A percentile compares a stretch with the other conserved stretches of the same genome.
Evolutionary conservation across 1,284 basidiomycete species (phyloP).

Genomic region (Irpex sp.): DNA sequence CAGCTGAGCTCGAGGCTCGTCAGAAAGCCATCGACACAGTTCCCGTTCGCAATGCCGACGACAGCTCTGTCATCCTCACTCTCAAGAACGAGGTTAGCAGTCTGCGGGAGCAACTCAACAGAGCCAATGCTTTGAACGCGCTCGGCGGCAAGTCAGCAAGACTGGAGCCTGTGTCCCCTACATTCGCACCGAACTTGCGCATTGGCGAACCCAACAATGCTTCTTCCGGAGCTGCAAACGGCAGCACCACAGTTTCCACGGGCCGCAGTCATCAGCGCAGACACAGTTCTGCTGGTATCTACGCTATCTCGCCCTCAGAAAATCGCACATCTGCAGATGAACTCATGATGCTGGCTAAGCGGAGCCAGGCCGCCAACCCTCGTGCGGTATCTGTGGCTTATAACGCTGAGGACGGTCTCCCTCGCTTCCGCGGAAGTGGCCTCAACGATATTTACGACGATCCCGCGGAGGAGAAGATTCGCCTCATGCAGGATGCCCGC

Average conservation of each 20-base stretch:
- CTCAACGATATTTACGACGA: constrained; percentile 81
- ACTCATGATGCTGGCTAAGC: constrained; percentile 74
- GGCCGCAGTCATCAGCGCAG: constrained; percentile 68
- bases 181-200: constrained; percentile 71
- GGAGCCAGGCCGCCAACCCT: constrained; percentile 71
- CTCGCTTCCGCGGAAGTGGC: constrained; percentile 72
- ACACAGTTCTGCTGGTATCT: constrained; percentile 83
- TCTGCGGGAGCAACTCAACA: constrained; percentile 93
- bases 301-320: constrained; percentile 57
- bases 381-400: constrained; percentile 93
- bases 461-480: constrained; percentile 92
- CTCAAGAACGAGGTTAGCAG: constrained; percentile 91
- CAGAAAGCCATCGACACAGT: constrained; percentile 63
- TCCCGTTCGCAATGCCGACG: constrained; percentile 70
- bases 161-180: constrained; percentile 73
- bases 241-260: constrained; percentile 21
- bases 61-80: constrained; percentile 80
- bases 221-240: constrained; percentile 5
- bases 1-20: constrained; percentile 78
- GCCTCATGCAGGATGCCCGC: constrained; percentile 89
- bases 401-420: constrained; percentile 71
- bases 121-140: constrained; percentile 86
- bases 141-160: constrained; percentile 67
- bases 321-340: constrained; percentile 77
- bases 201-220: constrained; percentile 38